Conservation (phyloP, 768 basidiomycete species). For the Xerocomellus amylosporus region DNA sequence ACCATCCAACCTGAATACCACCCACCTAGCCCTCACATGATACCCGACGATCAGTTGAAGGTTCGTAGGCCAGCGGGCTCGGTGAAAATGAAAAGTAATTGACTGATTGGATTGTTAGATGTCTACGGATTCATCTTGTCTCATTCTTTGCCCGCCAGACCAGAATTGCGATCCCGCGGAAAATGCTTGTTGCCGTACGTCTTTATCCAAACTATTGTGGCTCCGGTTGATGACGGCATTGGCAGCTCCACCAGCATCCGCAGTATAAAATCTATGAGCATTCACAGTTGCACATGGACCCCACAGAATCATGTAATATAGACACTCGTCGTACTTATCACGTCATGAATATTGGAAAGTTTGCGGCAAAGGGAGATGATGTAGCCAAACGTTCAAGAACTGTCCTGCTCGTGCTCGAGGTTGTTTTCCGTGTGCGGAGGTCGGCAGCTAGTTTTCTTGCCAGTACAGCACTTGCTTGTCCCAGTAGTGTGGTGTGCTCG, state of each 20-base stretch:
- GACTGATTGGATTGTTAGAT: conserved; percentile 35
- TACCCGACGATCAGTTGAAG: conserved; percentile 48
- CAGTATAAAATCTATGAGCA: conserved; percentile 37
- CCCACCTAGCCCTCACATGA: conserved; percentile 30
- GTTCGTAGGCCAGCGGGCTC: conserved; percentile 32
- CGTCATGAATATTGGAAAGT: conserved; percentile 62
- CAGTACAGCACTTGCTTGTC: conserved; percentile 61
- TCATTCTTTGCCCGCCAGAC: conserved; percentile 71
- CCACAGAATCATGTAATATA: conserved; percentile 6
- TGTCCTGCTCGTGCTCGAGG: conserved; percentile 45
- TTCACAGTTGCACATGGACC: conserved; percentile 1
- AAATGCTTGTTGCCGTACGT: conserved; percentile 80
- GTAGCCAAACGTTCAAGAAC: conserved; percentile 61
- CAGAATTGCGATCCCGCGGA: conserved; percentile 63
- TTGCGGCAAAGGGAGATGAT: conserved; percentile 64
- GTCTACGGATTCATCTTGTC: conserved; percentile 55
- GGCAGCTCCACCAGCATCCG: conserved; percentile 45
- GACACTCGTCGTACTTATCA: conserved; percentile 12
- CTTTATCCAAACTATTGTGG: neutral
- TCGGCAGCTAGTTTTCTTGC: conserved; percentile 65
- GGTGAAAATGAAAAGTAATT: neutral
- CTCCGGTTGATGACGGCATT: conserved; percentile 5
- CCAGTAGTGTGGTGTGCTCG: conserved; percentile 50
- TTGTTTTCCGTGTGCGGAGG: conserved; percentile 49
- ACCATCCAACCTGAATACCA: conserved; percentile 92